Percentiles rank a stretch among this genome's conserved stretches.
These are phyloP conservation scores for Fulvia fulva DNA, from an alignment of 2,329 filamentous ascomycete genomes.

Conservation along the genomic window DNA sequence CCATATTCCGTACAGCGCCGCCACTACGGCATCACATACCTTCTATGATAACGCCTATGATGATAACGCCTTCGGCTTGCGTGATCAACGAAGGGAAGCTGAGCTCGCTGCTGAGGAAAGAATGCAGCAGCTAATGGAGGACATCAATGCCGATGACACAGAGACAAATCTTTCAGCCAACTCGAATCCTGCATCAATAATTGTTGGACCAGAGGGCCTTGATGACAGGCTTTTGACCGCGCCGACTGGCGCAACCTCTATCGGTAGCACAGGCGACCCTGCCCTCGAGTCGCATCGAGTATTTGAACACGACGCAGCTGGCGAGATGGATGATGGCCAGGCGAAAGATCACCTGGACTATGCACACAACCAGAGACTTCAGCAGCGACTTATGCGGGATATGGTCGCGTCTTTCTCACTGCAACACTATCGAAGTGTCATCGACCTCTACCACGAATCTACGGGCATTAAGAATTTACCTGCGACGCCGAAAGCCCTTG, in stretches of 20 bases:
- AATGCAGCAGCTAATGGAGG: background rate
- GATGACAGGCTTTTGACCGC: too few species aligned
- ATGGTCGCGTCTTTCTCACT: constrained; percentile 28
- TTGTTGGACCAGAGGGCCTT: background rate
- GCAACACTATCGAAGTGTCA: constrained; percentile 18
- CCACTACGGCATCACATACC: background rate
- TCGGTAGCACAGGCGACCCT: too few species aligned
- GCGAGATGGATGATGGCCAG: background rate
- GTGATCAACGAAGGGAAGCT: background rate
- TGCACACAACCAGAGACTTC: background rate
- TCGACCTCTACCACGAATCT: constrained; percentile 25
- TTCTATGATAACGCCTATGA: background rate
- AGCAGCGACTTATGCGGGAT: constrained; percentile 13
- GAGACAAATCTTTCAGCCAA: background rate
- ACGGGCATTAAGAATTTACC: constrained; percentile 23
- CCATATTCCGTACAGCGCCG: too few species aligned
- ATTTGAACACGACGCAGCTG: background rate
- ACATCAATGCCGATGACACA: background rate
- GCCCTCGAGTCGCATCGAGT: too few species aligned
- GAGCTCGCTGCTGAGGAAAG: background rate
- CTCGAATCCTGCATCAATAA: background rate
- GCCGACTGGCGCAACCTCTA: too few species aligned
- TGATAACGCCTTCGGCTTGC: background rate
- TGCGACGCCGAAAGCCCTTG: constrained; percentile 24
- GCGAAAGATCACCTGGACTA: background rate